Conservation (phyloP, 129 eudicot genomes). For the Pulicaria dysenterica region DNA sequence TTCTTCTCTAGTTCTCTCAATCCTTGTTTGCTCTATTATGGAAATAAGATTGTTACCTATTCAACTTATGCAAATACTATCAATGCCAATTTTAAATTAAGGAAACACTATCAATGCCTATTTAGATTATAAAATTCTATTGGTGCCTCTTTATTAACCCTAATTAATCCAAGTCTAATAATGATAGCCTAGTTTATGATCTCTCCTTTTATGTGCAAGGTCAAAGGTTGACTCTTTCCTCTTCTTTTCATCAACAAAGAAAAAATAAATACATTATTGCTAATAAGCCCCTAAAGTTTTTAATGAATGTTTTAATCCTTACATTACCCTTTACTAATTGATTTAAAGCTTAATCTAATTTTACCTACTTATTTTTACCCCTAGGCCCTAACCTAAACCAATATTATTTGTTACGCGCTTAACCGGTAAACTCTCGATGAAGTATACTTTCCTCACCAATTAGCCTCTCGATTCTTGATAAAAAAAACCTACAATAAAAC, state of each 20-base stretch:
- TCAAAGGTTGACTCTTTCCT: conserved; percentile 5
- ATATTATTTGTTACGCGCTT: too few relatives aligned
- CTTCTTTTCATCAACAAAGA: not conserved
- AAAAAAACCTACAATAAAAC: too few relatives aligned
- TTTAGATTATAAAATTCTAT: not conserved
- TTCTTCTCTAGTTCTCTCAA: not conserved
- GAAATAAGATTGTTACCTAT: not conserved
- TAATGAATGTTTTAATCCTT: too few relatives aligned
- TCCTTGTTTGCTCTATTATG: not conserved
- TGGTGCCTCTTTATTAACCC: not conserved
- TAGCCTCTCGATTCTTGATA: too few relatives aligned
- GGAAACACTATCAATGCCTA: not conserved
- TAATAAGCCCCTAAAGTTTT: not conserved
- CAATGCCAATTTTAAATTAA: not conserved
- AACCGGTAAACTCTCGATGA: too few relatives aligned
- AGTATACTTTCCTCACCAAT: too few relatives aligned
- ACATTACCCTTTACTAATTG: too few relatives aligned
- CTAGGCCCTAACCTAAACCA: too few relatives aligned
- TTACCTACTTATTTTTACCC: too few relatives aligned
- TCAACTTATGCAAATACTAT: not conserved
- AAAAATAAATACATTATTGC: not conserved
- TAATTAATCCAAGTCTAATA: not conserved
- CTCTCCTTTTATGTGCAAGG: not conserved
- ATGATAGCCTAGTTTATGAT: not conserved
- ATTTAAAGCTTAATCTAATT: too few relatives aligned